Base-by-base conservation (phyloP, 2,329 filamentous ascomycete species). In the Westerdykella aurantiaca region DNA sequence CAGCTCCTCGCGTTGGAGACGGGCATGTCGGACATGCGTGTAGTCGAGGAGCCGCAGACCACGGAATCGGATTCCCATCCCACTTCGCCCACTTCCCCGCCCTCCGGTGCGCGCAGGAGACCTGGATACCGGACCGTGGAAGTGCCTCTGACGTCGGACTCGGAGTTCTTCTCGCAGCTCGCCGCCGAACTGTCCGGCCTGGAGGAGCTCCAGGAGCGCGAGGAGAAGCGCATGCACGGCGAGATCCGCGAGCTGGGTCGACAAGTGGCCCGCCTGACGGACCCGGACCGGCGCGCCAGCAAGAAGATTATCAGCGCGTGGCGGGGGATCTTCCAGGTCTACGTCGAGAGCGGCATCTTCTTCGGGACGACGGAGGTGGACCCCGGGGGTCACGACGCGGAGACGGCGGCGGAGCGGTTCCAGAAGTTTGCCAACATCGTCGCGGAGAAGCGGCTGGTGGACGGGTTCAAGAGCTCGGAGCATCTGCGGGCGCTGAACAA, bases 301-400 rank as follows among this genome's bases (percentile, higher is more conserved):
- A 74, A 70, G 41, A 69, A 76, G 37, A 85, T 93, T 59, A 69
- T 94, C 18, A 79, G 82, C 42, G 77, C 77, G 31, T 95, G 88
- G 88, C 80, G 88, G 39, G 77, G 84, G 51, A 82, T 95, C 50
- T 91, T 95, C 56, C 82, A 88, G 47, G 69, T 91, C 0, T 95
- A 95, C 58, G 69, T 90, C 11, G 83, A 93, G 44, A 83, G 84
- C 6, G 79, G 84, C 43, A 76, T 94, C 23, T 95, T 95, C 69
- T 93, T 93, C 63, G 88, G 86, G 1, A 85, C 83, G 0, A 79
- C 80, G 23, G 88, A 94, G 63, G 69, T 70, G 25, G 82, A 87
- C 51, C 81, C 84, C 44, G 85, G 86, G 12, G 74, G 79, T 2
- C 77, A 87, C 40, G 77, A 79, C 40, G 84, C 83, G 50, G 71